A percentile compares a stretch with the other conserved stretches of the same genome.
These are phyloP conservation scores for Solanum corneliomulleri DNA, from an alignment of 257 asterid species.

Conservation along the genomic window DNA sequence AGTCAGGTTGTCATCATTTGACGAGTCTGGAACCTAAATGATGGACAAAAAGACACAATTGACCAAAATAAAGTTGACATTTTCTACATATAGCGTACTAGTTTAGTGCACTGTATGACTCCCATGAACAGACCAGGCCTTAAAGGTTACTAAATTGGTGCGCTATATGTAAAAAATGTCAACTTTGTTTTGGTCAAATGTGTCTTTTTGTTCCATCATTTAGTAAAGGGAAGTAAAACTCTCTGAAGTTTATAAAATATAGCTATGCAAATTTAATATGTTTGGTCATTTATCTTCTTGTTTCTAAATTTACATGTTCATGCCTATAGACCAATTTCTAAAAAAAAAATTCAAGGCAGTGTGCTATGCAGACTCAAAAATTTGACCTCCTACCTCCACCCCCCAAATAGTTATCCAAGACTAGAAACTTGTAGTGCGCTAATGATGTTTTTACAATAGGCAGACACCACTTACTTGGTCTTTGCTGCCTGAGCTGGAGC, in stretches of 20 bases:
- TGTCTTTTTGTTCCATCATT: neutral
- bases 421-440: neutral
- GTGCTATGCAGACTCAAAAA: neutral
- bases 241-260: neutral
- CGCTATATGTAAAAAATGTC: neutral
- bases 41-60: neutral
- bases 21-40: neutral
- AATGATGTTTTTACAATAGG: neutral
- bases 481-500: neutral
- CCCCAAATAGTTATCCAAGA: neutral
- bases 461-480: neutral
- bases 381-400: neutral
- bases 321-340: neutral
- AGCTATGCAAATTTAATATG: neutral
- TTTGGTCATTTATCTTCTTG: neutral
- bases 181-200: neutral
- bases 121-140: neutral
- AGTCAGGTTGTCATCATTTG: neutral
- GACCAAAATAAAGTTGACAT: neutral
- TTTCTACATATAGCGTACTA: neutral
- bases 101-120: neutral
- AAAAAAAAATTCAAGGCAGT: neutral
- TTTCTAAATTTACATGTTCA: neutral
- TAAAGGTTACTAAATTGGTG: neutral
- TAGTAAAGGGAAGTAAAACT: neutral